A percentile compares a stretch with the other conserved stretches of the same genome.
Evolutionary conservation across 352 stramenopile species (phyloP).

Genomic region (Phytophthora agathidicida): DNA sequence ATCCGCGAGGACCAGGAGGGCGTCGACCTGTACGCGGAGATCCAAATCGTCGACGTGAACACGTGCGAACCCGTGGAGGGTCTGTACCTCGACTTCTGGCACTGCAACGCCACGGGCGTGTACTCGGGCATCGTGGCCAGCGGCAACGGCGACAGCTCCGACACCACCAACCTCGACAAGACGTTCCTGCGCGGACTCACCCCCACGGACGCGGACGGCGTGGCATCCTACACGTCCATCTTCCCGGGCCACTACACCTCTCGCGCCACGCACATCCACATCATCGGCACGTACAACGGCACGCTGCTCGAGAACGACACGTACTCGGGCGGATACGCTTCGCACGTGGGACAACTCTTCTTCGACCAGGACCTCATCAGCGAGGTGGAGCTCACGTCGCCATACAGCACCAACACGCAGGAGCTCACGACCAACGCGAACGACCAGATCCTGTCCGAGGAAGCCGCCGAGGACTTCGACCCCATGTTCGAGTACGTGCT

Average conservation of each 20-base stretch:
- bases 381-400: conserved; percentile 19
- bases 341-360: conserved; percentile 27
- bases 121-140: conserved; percentile 32
- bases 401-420: conserved; percentile 36
- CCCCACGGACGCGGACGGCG: conserved; percentile 18
- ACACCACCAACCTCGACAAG: conserved; percentile 25
- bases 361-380: conserved; percentile 38
- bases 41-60: conserved; percentile 38
- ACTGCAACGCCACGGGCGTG: conserved; percentile 33
- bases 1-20: conserved; percentile 25
- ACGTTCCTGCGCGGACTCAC: conserved; percentile 25
- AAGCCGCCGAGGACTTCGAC: conserved; percentile 36
- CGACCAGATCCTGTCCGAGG: conserved; percentile 37
- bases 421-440: conserved; percentile 29
- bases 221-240: conserved; percentile 23
- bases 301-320: conserved; percentile 31
- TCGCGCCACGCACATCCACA: conserved; percentile 30
- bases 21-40: conserved; percentile 25
- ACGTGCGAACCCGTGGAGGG: conserved; percentile 27
- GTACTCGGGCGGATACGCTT: conserved; percentile 24
- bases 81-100: conserved; percentile 35
- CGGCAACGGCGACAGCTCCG: conserved; percentile 28
- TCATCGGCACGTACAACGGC: conserved; percentile 31
- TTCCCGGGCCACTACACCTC: conserved; percentile 33
- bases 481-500: conserved; percentile 42